Percentiles rank a stretch among this genome's conserved stretches.
These are phyloP conservation scores for Alternaria sp. DNA, from an alignment of 2,329 filamentous ascomycete genomes.

Conservation along the genomic window DNA sequence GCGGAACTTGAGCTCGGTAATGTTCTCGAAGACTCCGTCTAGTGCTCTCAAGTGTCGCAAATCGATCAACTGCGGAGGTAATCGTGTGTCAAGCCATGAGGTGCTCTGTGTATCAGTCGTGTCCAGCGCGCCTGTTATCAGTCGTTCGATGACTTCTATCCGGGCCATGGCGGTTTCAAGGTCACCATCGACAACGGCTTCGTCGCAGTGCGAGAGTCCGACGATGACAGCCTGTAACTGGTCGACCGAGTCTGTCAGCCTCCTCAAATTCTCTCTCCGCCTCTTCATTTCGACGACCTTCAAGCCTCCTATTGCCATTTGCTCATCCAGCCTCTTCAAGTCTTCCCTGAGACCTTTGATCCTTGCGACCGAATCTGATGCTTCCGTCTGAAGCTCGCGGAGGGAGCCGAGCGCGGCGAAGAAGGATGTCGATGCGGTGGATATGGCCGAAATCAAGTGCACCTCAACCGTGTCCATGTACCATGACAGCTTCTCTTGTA, in stretches of 20 bases:
- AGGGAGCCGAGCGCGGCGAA: slow-evolving; percentile 92
- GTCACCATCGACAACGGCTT: slow-evolving; percentile 80
- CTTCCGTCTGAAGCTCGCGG: slow-evolving; percentile 88
- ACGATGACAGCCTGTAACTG: slow-evolving; percentile 83
- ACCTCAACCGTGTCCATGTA: slow-evolving; percentile 99
- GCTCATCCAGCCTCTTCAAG: slow-evolving; percentile 78
- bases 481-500: slow-evolving; percentile 98
- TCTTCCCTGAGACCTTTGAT: slow-evolving; percentile 84
- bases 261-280: slow-evolving; percentile 81
- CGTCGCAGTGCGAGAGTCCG: slow-evolving; percentile 77
- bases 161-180: slow-evolving; percentile 79
- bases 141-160: slow-evolving; percentile 77
- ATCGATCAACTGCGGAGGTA: slow-evolving; percentile 64
- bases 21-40: slow-evolving; percentile 78
- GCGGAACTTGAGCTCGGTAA: slow-evolving; percentile 75
- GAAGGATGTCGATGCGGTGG: slow-evolving; percentile 92
- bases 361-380: slow-evolving; percentile 84
- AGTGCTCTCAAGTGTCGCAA: slow-evolving; percentile 79
- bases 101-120: slow-evolving; percentile 33
- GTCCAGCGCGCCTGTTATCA: slow-evolving; percentile 76
- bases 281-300: slow-evolving; percentile 84
- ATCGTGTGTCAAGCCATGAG: slow-evolving; percentile 42
- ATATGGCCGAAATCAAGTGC: slow-evolving; percentile 94
- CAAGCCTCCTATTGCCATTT: slow-evolving; percentile 84
- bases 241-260: slow-evolving; percentile 79